Percentiles rank a stretch among this genome's conserved stretches.
These are phyloP conservation scores for Giardia muris DNA, from an alignment of 208 protist genomes.

Conservation along the genomic window DNA sequence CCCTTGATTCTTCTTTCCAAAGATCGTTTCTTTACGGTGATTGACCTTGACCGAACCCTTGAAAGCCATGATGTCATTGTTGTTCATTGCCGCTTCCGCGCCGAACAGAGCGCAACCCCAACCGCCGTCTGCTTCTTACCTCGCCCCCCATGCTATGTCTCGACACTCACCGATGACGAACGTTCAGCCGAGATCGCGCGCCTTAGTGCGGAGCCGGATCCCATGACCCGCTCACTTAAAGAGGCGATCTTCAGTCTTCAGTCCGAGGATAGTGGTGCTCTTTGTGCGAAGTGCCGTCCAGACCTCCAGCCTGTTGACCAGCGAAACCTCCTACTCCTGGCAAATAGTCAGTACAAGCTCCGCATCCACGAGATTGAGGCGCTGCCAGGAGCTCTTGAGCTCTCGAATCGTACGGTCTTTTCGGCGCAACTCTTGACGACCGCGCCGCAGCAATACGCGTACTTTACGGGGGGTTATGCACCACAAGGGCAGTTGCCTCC, in stretches of 20 bases:
- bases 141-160: background rate
- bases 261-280: background rate
- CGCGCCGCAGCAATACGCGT: background rate
- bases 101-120: background rate
- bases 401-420: constrained; percentile 20
- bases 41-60: constrained; percentile 9
- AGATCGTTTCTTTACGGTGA: constrained; percentile 24
- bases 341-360: constrained; percentile 20
- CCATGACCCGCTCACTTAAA: background rate
- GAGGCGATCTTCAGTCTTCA: constrained; percentile 12
- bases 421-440: background rate
- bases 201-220: background rate
- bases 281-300: background rate
- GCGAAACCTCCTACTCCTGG: constrained; percentile 9
- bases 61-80: background rate
- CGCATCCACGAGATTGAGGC: background rate
- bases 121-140: constrained; percentile 23
- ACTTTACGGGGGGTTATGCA: background rate
- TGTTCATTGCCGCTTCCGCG: background rate
- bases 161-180: background rate
- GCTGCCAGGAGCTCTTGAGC: background rate
- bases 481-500: background rate
- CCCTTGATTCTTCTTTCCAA: constrained; percentile 16
- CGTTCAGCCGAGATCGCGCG: background rate
- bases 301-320: constrained; percentile 30